Evolutionary conservation across 78 protist species (phyloP).

Genomic region (Planoprotostelium fungivorum): DNA sequence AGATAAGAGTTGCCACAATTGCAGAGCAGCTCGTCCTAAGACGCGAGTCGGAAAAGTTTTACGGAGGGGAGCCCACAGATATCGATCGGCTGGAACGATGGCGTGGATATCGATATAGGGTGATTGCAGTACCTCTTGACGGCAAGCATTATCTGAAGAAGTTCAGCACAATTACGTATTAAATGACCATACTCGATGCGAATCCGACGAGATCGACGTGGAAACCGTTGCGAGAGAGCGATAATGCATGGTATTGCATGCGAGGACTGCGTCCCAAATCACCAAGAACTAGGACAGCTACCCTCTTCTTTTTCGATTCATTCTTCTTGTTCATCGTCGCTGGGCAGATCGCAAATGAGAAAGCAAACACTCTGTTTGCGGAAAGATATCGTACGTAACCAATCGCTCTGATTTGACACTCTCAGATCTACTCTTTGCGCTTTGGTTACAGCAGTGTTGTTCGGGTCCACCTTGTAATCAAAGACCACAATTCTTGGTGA

Average conservation of each 20-base stretch:
- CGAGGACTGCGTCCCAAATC: slow-evolving; percentile 95
- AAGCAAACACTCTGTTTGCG: too few relatives aligned
- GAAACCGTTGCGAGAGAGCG: slow-evolving; percentile 26
- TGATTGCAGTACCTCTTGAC: slow-evolving; percentile 2
- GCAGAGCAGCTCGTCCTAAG: slow-evolving; percentile 6
- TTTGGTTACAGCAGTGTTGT: too few relatives aligned
- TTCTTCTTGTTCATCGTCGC: not conserved
- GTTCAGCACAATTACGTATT: not conserved
- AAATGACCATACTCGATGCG: slow-evolving; percentile 23
- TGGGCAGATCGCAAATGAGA: not conserved
- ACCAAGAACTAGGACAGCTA: slow-evolving; percentile 93
- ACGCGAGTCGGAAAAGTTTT: not conserved
- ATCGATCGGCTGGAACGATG: slow-evolving; percentile 15
- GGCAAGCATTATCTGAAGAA: slow-evolving; percentile 21
- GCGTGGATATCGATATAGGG: not conserved
- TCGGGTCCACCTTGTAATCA: too few relatives aligned
- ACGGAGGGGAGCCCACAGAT: slow-evolving; percentile 9
- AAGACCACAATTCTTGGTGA: too few relatives aligned
- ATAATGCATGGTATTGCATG: slow-evolving; percentile 91
- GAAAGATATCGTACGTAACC: too few relatives aligned
- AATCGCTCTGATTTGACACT: too few relatives aligned
- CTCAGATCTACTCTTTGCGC: too few relatives aligned
- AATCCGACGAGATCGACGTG: slow-evolving; percentile 17
- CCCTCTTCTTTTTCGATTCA: slow-evolving; percentile 9
- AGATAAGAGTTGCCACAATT: slow-evolving; percentile 20